Evolutionary conservation across 257 asterid genomes (phyloP).

Genomic region (Penstemon davidsonii): DNA sequence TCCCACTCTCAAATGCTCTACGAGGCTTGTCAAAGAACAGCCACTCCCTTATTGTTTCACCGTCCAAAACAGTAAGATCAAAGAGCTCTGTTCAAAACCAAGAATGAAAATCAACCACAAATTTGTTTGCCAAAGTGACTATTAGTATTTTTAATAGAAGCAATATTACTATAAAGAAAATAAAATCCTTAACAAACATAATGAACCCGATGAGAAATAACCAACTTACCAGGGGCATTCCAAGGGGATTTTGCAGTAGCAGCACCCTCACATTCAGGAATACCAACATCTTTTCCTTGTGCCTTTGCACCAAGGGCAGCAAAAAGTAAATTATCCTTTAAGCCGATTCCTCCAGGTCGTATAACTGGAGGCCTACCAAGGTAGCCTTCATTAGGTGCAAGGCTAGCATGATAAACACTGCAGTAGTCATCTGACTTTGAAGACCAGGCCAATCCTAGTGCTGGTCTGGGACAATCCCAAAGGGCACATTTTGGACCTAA

Average conservation of each 20-base stretch:
- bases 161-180: neutral
- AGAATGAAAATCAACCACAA: conserved; percentile 21
- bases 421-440: conserved; percentile 59
- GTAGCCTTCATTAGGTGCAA: conserved; percentile 86
- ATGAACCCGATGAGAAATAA: neutral
- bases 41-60: conserved; percentile 94
- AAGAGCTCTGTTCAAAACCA: conserved; percentile 66
- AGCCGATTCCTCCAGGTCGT: conserved; percentile 89
- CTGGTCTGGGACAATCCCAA: conserved; percentile 86
- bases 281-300: conserved; percentile 79
- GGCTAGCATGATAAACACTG: conserved; percentile 52
- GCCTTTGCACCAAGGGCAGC: conserved; percentile 88
- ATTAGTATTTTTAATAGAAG: neutral
- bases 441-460: conserved; percentile 52
- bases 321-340: conserved; percentile 89
- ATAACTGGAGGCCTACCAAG: conserved; percentile 76
- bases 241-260: conserved; percentile 98
- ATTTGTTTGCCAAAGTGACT: neutral
- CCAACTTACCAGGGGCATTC: conserved; percentile 67
- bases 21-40: conserved; percentile 96
- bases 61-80: conserved; percentile 70
- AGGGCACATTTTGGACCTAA: conserved; percentile 97
- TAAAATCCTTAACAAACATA: conserved; percentile 41
- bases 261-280: conserved; percentile 98
- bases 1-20: conserved; percentile 97